Conservation (phyloP, 2,329 filamentous ascomycete genomes). For the Drechslerella dactyloides region DNA sequence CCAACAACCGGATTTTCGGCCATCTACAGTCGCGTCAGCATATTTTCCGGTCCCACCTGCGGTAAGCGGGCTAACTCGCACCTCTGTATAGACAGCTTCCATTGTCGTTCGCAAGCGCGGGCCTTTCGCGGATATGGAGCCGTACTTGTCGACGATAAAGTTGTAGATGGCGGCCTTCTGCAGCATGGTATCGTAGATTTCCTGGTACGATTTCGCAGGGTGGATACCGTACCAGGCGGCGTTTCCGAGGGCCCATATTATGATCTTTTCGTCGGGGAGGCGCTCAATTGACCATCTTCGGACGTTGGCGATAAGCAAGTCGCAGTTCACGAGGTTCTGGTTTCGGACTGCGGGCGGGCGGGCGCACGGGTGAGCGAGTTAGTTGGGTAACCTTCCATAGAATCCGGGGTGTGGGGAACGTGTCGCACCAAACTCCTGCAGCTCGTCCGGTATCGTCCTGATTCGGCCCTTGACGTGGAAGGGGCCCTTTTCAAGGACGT, state of each 20-base stretch:
- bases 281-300: slow-evolving; percentile 52
- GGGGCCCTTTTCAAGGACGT: slow-evolving; percentile 53
- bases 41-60: background rate
- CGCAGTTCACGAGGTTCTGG: slow-evolving; percentile 14
- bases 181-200: slow-evolving; percentile 49
- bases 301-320: slow-evolving; percentile 47
- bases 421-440: slow-evolving; percentile 36
- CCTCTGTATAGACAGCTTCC: slow-evolving; percentile 28
- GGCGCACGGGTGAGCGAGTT: background rate
- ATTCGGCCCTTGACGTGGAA: slow-evolving; percentile 51
- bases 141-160: slow-evolving; percentile 53
- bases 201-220: slow-evolving; percentile 49
- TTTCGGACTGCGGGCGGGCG: slow-evolving; percentile 12
- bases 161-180: slow-evolving; percentile 54
- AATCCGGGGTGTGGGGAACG: background rate
- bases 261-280: slow-evolving; percentile 49
- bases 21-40: slow-evolving; percentile 9
- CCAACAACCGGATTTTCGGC: slow-evolving; percentile 29
- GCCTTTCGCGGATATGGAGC: slow-evolving; percentile 12
- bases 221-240: slow-evolving; percentile 53
- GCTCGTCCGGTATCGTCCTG: slow-evolving; percentile 26
- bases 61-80: background rate
- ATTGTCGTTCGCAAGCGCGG: slow-evolving; percentile 29
- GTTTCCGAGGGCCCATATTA: slow-evolving; percentile 53
- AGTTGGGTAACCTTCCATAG: background rate